These are phyloP conservation scores for Pseudopediastrum boryanum DNA, from an alignment of 139 green algal species.

Conservation along the genomic window DNA sequence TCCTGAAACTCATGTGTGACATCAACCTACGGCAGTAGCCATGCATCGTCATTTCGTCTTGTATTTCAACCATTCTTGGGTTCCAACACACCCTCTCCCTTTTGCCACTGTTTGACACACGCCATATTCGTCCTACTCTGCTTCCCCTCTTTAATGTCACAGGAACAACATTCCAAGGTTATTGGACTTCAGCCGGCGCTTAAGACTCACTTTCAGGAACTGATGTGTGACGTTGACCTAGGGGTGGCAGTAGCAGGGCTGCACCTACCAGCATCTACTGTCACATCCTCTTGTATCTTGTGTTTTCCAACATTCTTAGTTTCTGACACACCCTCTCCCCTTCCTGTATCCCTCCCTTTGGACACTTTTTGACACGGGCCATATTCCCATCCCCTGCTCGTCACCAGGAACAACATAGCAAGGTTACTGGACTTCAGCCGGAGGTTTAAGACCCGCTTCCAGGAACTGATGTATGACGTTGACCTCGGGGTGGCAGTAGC, in stretches of 20 bases:
- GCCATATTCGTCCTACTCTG: constrained; percentile 35
- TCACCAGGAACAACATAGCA: constrained; percentile 48
- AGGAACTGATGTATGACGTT: constrained; percentile 84
- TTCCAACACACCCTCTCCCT: no score
- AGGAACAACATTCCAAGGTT: constrained; percentile 61
- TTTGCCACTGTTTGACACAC: no score
- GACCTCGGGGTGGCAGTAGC: constrained; percentile 80
- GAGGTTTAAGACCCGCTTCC: constrained; percentile 81
- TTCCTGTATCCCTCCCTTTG: no score
- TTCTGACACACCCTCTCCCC: no score
- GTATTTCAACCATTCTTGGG: no score
- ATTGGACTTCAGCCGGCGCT: constrained; percentile 84
- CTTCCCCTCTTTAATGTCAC: no score
- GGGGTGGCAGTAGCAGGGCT: constrained; percentile 75
- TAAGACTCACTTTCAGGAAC: constrained; percentile 72
- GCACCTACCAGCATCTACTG: constrained; percentile 58
- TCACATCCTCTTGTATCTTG: no score
- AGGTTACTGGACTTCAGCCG: constrained; percentile 74
- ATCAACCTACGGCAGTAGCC: constrained; percentile 74
- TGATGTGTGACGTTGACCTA: constrained; percentile 83
- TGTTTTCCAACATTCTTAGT: no score
- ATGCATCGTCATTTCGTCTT: no score
- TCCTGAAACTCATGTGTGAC: constrained; percentile 85
- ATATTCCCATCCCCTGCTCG: constrained; percentile 33
- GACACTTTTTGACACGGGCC: no score